A percentile compares a stretch with the other conserved stretches of the same genome.
Conservation (phyloP, 257 asterid genomes). For the Penstemon barbatus region DNA sequence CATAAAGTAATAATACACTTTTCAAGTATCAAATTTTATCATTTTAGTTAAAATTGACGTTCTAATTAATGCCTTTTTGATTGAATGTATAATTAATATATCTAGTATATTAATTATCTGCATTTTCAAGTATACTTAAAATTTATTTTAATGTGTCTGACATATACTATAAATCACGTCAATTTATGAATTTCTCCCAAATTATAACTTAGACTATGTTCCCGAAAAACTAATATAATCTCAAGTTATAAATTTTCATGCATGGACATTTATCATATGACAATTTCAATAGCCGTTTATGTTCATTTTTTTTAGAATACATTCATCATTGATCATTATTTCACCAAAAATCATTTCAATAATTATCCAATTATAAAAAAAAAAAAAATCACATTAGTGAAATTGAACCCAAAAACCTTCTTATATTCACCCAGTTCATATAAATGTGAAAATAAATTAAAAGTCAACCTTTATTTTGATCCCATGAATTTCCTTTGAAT, state of each 20-base stretch:
- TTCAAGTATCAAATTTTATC: background rate
- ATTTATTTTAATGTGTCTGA: too few relatives aligned
- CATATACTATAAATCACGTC: too few relatives aligned
- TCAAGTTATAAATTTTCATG: constrained; percentile 28
- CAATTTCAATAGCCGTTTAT: background rate
- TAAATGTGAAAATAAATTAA: background rate
- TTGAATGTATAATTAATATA: background rate
- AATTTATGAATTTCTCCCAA: too few relatives aligned
- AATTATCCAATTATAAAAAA: too few relatives aligned
- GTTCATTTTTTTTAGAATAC: background rate
- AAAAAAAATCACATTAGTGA: too few relatives aligned
- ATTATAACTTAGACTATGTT: background rate
- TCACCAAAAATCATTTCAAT: too few relatives aligned
- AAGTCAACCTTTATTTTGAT: constrained; percentile 18
- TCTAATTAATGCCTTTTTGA: background rate
- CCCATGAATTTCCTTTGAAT: too few relatives aligned
- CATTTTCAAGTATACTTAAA: background rate
- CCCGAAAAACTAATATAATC: constrained; percentile 10
- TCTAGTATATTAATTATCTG: too few relatives aligned
- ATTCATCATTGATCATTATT: background rate
- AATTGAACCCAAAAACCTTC: too few relatives aligned
- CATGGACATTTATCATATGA: constrained; percentile 15
- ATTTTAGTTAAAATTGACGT: constrained; percentile 6
- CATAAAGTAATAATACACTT: background rate
- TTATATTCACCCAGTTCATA: too few relatives aligned